These are phyloP conservation scores for Phyllosticta paracitricarpa DNA, from an alignment of 2,329 filamentous ascomycete species.

Conservation along the genomic window DNA sequence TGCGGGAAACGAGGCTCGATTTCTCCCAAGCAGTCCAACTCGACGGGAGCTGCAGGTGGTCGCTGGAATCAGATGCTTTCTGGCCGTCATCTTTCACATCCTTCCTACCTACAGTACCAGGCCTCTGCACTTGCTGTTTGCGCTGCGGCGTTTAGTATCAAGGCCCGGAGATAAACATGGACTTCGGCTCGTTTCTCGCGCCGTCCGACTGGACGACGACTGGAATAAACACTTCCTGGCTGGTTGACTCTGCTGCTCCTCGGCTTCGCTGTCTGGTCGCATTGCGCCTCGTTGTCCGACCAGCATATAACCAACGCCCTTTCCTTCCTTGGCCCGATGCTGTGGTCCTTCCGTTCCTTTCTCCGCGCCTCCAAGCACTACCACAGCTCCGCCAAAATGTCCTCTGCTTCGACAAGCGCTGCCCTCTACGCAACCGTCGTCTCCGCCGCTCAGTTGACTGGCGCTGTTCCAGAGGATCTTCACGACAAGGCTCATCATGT, in stretches of 20 bases:
- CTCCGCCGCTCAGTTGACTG: constrained; percentile 25
- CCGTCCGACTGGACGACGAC: background rate
- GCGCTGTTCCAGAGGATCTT: constrained; percentile 36
- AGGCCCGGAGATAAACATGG: background rate
- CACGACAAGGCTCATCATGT: constrained; percentile 41
- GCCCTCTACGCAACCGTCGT: constrained; percentile 33
- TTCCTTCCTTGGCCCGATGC: constrained; percentile 13
- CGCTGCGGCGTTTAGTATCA: too few relatives aligned
- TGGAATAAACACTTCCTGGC: background rate
- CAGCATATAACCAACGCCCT: background rate
- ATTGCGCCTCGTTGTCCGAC: background rate
- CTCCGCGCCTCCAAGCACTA: background rate
- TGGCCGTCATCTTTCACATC: too few relatives aligned
- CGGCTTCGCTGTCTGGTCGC: background rate
- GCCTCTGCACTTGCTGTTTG: too few relatives aligned
- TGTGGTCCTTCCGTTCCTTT: constrained; percentile 1
- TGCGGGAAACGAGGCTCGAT: too few relatives aligned
- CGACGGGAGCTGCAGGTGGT: too few relatives aligned
- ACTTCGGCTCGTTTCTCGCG: background rate
- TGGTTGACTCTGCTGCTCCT: background rate
- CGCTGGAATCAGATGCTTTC: too few relatives aligned
- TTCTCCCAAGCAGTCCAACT: too few relatives aligned
- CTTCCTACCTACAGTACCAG: too few relatives aligned
- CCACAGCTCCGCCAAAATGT: constrained; percentile 17
- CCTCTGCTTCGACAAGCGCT: constrained; percentile 20